These are phyloP conservation scores for Backusella tuberculispora DNA, from an alignment of 192 early-diverging fungal species.

Conservation along the genomic window DNA sequence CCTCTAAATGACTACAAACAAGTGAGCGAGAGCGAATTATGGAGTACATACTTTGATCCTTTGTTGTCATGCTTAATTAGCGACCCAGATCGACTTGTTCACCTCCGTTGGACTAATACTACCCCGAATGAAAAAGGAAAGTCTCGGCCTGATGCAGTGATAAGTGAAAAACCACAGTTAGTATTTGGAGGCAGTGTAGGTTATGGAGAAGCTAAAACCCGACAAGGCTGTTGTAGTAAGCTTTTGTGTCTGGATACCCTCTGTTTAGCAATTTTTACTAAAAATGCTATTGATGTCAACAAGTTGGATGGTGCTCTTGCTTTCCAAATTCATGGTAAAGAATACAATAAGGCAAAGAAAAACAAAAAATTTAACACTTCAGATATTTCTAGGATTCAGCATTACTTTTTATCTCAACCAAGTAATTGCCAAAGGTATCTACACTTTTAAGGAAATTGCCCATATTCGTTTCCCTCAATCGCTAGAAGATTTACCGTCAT, in stretches of 20 bases:
- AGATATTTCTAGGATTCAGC: slow-evolving; percentile 13
- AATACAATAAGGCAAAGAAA: not conserved
- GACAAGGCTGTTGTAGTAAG: slow-evolving; percentile 2
- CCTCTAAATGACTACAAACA: not conserved
- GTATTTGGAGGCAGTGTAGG: not conserved
- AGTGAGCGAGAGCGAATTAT: slow-evolving; percentile 18
- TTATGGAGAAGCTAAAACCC: slow-evolving; percentile 4
- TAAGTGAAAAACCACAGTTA: slow-evolving; percentile 4
- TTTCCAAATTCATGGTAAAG: slow-evolving; percentile 27
- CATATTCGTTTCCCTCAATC: too few species aligned
- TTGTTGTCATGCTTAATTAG: too few species aligned
- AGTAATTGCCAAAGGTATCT: not conserved
- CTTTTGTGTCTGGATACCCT: too few species aligned
- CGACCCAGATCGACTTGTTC: too few species aligned
- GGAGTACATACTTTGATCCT: too few species aligned
- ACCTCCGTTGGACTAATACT: too few species aligned
- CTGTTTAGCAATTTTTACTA: too few species aligned
- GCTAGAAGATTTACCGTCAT: slow-evolving; percentile 12
- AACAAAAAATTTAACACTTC: not conserved
- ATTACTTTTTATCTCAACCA: not conserved
- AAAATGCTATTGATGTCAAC: too few species aligned
- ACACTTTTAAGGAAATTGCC: slow-evolving; percentile 17
- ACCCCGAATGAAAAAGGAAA: slow-evolving; percentile 15
- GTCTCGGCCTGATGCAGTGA: not conserved
- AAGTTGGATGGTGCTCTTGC: too few species aligned